Evolutionary conservation across 805 yeast genomes (phyloP), one percentile per base, ranked within the genome.

Genomic region (Pichia gijzeniarum): DNA sequence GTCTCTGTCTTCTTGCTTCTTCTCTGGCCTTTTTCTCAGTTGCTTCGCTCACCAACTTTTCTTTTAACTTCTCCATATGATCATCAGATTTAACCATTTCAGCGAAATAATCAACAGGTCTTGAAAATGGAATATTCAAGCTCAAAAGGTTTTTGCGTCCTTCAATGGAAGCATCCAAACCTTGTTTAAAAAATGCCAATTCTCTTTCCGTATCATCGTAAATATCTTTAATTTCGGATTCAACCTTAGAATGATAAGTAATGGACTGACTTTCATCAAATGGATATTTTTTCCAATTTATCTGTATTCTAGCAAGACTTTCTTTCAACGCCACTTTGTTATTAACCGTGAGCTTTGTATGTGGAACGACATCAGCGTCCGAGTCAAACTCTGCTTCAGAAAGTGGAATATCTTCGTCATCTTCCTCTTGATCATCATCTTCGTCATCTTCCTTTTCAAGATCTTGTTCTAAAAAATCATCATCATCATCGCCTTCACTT

Each of bases 71-170:
- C 60, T 88, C 96, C 99, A 93, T 93, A 67, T 93, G 99, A 64
- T 88, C 96, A 65, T 93, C 99, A 44, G 90, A 82, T 71, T 93
- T 93, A 49, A 89, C 86, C 99, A 93, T 93, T 68, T 93, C 99
- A 17, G 99, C 99, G 69, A 93, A 93, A 65, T 87, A 93, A 63
- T 93, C 99, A 58, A 78, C 70, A 32, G 99, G 99, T 65, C 99
- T 79, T 25, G 95, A 74, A 64, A 93, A 93, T 49, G 96, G 88
- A 28, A 91, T 80, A 60, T 82, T 82, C 53, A 85, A 74, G 58
- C 80, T 80, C 46, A 80, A 68, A 35, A 85, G 70, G 44, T 77
- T 76, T 39, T 73, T 63, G 59, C 91, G 81, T 21, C 85, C 96
- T 54, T 74, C 77, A 42, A 74, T 67, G 25, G 85, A 93, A 4